Evolutionary conservation across 176 grass and related monocot species (phyloP).

Genomic region (Musa acuminata): DNA sequence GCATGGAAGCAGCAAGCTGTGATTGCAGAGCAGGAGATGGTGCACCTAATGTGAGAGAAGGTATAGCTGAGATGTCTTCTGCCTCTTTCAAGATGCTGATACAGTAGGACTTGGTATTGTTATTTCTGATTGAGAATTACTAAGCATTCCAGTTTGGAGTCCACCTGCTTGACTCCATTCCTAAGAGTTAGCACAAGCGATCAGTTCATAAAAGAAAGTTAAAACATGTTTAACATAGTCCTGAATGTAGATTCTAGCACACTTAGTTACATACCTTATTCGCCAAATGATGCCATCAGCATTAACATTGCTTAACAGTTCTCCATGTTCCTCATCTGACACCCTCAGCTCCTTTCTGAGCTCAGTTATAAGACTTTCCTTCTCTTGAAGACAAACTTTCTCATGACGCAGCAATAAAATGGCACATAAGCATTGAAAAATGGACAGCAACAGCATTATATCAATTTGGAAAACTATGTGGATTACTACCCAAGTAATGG

Average conservation of each 20-base stretch:
- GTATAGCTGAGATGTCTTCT: conserved; percentile 71
- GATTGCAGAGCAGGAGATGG: conserved; percentile 41
- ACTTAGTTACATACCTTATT: conserved; percentile 42
- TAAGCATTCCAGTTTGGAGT: background rate
- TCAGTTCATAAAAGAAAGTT: background rate
- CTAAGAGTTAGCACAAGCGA: background rate
- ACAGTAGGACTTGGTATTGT: background rate
- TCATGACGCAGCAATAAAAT: background rate
- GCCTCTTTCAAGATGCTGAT: conserved; percentile 59
- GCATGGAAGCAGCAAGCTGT: conserved; percentile 46
- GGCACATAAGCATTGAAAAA: background rate
- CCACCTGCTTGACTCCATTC: conserved; percentile 5
- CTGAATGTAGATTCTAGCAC: no score
- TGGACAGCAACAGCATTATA: background rate
- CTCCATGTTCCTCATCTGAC: conserved; percentile 75
- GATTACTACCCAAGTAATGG: conserved; percentile 74
- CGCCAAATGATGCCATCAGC: conserved; percentile 70
- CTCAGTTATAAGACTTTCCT: conserved; percentile 81
- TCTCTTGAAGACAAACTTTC: conserved; percentile 44
- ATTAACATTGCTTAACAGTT: conserved; percentile 69
- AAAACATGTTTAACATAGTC: background rate
- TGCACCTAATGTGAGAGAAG: background rate
- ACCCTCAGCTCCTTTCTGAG: conserved; percentile 95
- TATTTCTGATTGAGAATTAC: conserved; percentile 4
- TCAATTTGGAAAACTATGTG: conserved; percentile 10